Percentiles rank a stretch among this genome's conserved stretches.
These are phyloP conservation scores for Dacryopinax spathularia DNA, from an alignment of 768 basidiomycete species.

Conservation along the genomic window DNA sequence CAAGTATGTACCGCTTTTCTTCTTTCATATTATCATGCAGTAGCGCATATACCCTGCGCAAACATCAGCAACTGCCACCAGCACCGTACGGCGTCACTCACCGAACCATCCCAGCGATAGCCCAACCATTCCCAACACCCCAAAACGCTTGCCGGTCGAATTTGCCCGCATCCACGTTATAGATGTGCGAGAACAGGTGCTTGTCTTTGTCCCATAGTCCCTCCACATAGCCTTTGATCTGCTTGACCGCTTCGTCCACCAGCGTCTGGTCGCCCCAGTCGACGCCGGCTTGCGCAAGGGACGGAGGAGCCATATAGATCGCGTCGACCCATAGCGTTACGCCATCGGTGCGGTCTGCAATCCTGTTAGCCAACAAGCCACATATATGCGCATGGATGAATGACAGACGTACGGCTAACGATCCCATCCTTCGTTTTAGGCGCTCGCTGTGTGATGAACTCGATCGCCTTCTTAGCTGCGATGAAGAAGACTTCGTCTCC, in stretches of 20 bases:
- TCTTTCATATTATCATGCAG: neutral
- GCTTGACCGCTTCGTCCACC: neutral
- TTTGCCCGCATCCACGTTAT: slow-evolving; percentile 10
- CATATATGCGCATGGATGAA: no score
- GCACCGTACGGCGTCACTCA: neutral
- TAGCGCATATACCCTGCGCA: neutral
- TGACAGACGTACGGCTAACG: neutral
- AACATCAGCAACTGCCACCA: neutral
- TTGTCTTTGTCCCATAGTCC: neutral
- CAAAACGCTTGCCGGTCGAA: slow-evolving; percentile 5
- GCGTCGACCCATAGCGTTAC: slow-evolving; percentile 8
- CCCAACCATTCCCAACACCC: slow-evolving; percentile 20
- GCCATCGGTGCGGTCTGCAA: neutral
- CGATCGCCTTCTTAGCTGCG: neutral
- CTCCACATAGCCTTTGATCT: neutral
- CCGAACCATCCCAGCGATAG: slow-evolving; percentile 16
- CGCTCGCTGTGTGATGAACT: neutral
- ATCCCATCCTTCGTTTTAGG: neutral
- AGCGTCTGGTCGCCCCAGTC: neutral
- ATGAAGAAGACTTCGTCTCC: neutral
- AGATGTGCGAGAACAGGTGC: slow-evolving; percentile 16
- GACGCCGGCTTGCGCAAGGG: neutral
- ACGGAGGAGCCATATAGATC: slow-evolving; percentile 7
- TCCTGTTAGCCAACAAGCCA: neutral
- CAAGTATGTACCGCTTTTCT: neutral